Evolutionary conservation across 1,139 yeast species (phyloP).

Genomic region (Hyphopichia wangnamkhiaoensis): DNA sequence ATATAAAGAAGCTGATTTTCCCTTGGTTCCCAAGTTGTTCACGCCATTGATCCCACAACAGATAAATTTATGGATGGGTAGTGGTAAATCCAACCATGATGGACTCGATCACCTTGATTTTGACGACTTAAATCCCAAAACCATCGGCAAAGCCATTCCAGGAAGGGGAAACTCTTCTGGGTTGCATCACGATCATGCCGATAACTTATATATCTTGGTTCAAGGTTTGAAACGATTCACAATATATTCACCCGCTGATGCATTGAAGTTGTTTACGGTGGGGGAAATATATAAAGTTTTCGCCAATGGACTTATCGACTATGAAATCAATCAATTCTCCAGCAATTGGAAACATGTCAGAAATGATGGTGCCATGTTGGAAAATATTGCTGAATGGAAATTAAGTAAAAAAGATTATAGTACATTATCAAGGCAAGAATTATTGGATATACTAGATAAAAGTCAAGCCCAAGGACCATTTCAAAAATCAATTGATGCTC

Average conservation of each 20-base stretch:
- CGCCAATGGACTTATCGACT: conserved; percentile 68
- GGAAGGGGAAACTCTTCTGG: conserved; percentile 67
- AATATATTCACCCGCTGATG: conserved; percentile 62
- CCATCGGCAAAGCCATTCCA: conserved; percentile 52
- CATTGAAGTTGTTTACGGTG: conserved; percentile 55
- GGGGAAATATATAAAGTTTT: conserved; percentile 55
- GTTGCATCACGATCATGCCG: conserved; percentile 81
- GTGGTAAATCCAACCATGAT: conserved; percentile 15
- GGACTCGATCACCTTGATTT: conserved; percentile 16
- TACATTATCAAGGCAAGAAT: neutral
- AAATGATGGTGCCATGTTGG: conserved; percentile 61
- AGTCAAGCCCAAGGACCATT: conserved; percentile 15
- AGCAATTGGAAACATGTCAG: conserved; percentile 60
- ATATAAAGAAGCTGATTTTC: conserved; percentile 27
- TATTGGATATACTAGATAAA: conserved; percentile 12
- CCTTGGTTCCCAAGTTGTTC: conserved; percentile 45
- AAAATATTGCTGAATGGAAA: conserved; percentile 46
- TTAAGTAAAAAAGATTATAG: conserved; percentile 14
- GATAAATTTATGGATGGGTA: conserved; percentile 73
- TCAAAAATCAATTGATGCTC: conserved; percentile 8
- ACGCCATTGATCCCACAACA: conserved; percentile 60
- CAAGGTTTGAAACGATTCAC: conserved; percentile 69
- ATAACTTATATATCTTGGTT: conserved; percentile 62
- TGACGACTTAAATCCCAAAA: neutral
- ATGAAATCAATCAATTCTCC: conserved; percentile 50